Base-by-base conservation (phyloP, 2,329 filamentous ascomycete genomes). In the Zasmidium citrigriseum region DNA sequence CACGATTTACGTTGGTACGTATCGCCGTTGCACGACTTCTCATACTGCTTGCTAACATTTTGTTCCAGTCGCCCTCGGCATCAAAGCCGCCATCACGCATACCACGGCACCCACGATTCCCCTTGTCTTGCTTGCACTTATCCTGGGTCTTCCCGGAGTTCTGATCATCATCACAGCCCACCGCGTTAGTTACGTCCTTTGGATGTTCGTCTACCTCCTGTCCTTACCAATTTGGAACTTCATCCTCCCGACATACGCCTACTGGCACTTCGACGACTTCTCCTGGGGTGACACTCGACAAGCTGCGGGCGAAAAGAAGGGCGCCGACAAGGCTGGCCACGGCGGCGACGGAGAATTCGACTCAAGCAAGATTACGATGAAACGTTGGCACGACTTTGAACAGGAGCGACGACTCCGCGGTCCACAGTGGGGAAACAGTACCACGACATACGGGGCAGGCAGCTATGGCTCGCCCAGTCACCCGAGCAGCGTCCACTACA, bases 241-340 rank as follows among this genome's bases (percentile, higher is more conserved):
- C 74, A 83, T 99, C 38, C 86, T 99, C 9, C 95, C 95, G 0
- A 86, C 86, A 7, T 99, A 99, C 73, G 89, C 95, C 2, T 99
- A 93, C 82, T 99, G 95, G 95, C 98, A 99, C 79, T 99, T 99
- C 74, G 95, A 99, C 74, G 95, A 99, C 80, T 99, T 99, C 82
- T 96, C 90, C 57, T 99, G 95, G 95, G 95, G 95, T 70, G 96
- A 99, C 64, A 99, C 95, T 55, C 87, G 95, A 62, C 96, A 98
- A 85, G 96, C 93, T 44, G 90, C 88, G 0, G 93, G 93, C 24
- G 93, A 96, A 72, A 88, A 86, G 14, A 93, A 93, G 81, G 95
- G 93, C 78, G 90, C 84, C 2, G 90, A 91, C 27, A 87, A 92
- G 62, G 54, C 60, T 27, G 72, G 71, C 7, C 71, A 73, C 48